These are phyloP conservation scores for Hypoxylon sp. DNA, from an alignment of 2,329 filamentous ascomycete species.

Conservation along the genomic window DNA sequence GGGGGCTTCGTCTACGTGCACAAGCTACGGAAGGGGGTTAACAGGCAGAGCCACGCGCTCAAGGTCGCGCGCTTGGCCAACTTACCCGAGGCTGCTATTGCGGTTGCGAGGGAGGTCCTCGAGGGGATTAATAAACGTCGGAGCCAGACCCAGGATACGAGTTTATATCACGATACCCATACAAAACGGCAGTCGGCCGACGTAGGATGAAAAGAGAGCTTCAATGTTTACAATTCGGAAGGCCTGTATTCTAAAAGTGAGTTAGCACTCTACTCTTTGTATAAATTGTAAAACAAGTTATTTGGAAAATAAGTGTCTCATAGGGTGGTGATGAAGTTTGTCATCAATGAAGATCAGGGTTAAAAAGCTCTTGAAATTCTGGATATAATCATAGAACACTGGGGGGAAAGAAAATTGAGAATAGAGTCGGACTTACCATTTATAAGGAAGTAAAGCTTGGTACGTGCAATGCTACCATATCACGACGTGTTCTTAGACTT, in stretches of 20 bases:
- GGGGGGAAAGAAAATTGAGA: conserved; percentile 15
- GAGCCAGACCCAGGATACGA: conserved; percentile 8
- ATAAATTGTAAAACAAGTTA: conserved; percentile 26
- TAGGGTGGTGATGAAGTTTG: conserved; percentile 68
- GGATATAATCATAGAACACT: conserved; percentile 69
- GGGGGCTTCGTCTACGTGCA: conserved; percentile 90
- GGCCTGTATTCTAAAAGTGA: conserved; percentile 30
- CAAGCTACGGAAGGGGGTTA: conserved; percentile 83
- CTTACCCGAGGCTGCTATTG: conserved; percentile 79
- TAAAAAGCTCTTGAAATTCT: conserved; percentile 75
- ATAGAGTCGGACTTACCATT: conserved; percentile 55
- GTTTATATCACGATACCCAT: conserved; percentile 37
- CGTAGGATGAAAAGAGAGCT: conserved; percentile 27
- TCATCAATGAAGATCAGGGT: conserved; percentile 74
- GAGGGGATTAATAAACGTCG: conserved; percentile 26
- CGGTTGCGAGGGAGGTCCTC: conserved; percentile 74
- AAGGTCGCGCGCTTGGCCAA: conserved; percentile 94
- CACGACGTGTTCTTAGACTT: conserved; percentile 43
- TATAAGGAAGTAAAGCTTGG: conserved; percentile 7
- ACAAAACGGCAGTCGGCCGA: conserved; percentile 16
- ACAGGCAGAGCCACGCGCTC: conserved; percentile 88
- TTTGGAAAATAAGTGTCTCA: conserved; percentile 62
- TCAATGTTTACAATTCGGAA: conserved; percentile 23
- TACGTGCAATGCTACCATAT: conserved; percentile 45
- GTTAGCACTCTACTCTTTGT: conserved; percentile 42